A percentile compares a stretch with the other conserved stretches of the same genome.
Conservation (phyloP, 2,329 filamentous ascomycete species). For the Ceratocystiopsis brevicomis region DNA sequence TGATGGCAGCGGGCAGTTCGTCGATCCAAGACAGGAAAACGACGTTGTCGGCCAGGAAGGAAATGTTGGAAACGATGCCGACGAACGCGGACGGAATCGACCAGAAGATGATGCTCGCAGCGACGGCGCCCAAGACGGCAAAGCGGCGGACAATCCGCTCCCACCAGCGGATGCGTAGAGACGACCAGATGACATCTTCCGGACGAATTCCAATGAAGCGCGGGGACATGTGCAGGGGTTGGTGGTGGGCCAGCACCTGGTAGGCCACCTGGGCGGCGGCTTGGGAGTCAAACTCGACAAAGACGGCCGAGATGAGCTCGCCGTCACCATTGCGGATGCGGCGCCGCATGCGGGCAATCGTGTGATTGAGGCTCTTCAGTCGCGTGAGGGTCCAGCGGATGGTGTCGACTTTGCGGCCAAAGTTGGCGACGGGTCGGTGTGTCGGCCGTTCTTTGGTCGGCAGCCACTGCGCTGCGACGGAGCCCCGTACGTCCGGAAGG, state of each 20-base stretch:
- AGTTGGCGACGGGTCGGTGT: slow-evolving; percentile 42
- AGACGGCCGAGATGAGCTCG: slow-evolving; percentile 53
- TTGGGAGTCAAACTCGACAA: slow-evolving; percentile 76
- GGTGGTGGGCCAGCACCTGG: slow-evolving; percentile 65
- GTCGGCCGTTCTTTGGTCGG: slow-evolving; percentile 48
- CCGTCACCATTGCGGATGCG: slow-evolving; percentile 45
- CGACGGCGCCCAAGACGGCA: slow-evolving; percentile 44
- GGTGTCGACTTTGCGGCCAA: slow-evolving; percentile 68
- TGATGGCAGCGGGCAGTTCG: slow-evolving; percentile 45
- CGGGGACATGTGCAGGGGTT: slow-evolving; percentile 66
- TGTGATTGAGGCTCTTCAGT: slow-evolving; percentile 24
- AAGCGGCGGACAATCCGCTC: slow-evolving; percentile 53
- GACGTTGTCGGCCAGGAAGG: slow-evolving; percentile 43
- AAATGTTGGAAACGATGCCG: slow-evolving; percentile 69
- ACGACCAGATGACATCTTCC: slow-evolving; percentile 70
- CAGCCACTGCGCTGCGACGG: slow-evolving; percentile 48
- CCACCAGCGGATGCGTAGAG: slow-evolving; percentile 51
- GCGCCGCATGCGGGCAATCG: slow-evolving; percentile 28
- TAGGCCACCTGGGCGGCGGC: slow-evolving; percentile 70
- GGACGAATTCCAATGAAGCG: slow-evolving; percentile 69
- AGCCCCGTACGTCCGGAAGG: slow-evolving; percentile 22
- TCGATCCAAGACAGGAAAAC: slow-evolving; percentile 58
- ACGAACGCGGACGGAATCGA: slow-evolving; percentile 57
- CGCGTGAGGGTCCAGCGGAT: slow-evolving; percentile 66
- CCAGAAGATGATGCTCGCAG: slow-evolving; percentile 71